Evolutionary conservation across 257 asterid species (phyloP).

Genomic region (Solanum infundibuliforme): DNA sequence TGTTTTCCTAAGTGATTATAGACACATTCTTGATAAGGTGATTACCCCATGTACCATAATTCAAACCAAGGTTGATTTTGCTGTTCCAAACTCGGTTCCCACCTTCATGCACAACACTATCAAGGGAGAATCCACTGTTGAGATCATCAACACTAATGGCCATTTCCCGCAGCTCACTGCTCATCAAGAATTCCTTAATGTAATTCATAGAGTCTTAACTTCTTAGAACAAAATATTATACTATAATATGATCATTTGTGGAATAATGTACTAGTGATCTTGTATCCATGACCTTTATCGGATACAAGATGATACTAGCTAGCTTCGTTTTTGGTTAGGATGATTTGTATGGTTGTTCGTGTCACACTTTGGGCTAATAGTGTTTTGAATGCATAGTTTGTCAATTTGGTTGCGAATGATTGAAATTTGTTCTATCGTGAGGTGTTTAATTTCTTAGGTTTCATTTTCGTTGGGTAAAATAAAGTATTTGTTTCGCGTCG

Average conservation of each 20-base stretch:
- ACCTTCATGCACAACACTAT: conserved; percentile 38
- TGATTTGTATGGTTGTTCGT: background rate
- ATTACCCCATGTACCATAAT: conserved; percentile 45
- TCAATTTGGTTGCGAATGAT: background rate
- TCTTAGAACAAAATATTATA: background rate
- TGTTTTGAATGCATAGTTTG: background rate
- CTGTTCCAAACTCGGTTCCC: conserved; percentile 55
- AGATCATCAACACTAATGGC: conserved; percentile 46
- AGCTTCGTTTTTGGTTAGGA: background rate
- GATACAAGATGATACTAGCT: background rate
- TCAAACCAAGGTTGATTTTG: conserved; percentile 41
- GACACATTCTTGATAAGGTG: conserved; percentile 43
- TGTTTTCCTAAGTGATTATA: conserved; percentile 46
- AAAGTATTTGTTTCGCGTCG: background rate
- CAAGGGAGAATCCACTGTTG: conserved; percentile 29
- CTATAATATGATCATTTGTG: background rate
- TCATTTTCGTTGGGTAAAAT: background rate
- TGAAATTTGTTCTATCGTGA: background rate
- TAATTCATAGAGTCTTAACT: conserved; percentile 27
- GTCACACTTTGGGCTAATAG: background rate
- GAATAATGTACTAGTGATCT: background rate
- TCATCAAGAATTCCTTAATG: conserved; percentile 31
- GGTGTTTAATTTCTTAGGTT: background rate
- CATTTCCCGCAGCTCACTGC: conserved; percentile 86
- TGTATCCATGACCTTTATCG: background rate